Conservation (phyloP, 2,329 filamentous ascomycete species). For the Claviceps sp. region DNA sequence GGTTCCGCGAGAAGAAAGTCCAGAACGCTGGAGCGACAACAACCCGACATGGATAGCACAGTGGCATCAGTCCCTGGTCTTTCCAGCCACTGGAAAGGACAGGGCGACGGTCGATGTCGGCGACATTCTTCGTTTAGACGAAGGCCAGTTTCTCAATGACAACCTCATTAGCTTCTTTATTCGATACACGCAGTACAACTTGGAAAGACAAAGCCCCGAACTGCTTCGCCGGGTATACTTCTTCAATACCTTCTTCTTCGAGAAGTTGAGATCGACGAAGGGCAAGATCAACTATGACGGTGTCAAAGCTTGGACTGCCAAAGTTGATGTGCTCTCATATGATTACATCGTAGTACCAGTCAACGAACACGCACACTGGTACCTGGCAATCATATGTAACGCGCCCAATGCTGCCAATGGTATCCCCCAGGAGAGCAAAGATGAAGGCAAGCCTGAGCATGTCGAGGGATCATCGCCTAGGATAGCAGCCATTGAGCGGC, state of each 20-base stretch:
- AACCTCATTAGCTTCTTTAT: constrained; percentile 84
- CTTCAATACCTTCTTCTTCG: constrained; percentile 89
- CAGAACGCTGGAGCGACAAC: constrained; percentile 33
- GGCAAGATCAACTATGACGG: constrained; percentile 67
- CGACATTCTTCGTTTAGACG: constrained; percentile 68
- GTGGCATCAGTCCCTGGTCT: constrained; percentile 49
- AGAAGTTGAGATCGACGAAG: constrained; percentile 51
- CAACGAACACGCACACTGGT: constrained; percentile 83
- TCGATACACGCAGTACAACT: constrained; percentile 51
- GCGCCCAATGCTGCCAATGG: constrained; percentile 44
- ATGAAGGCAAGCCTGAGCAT: constrained; percentile 5
- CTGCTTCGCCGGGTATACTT: constrained; percentile 60
- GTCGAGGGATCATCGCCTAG: constrained; percentile 2
- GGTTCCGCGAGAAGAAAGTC: constrained; percentile 7
- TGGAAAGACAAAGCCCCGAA: constrained; percentile 41
- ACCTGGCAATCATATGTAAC: constrained; percentile 89
- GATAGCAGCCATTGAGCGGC: constrained; percentile 9
- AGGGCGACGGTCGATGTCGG: constrained; percentile 53
- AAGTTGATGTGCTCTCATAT: constrained; percentile 68
- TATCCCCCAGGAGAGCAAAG: constrained; percentile 7
- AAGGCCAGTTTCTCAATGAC: constrained; percentile 82
- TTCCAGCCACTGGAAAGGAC: constrained; percentile 42
- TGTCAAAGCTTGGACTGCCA: constrained; percentile 78
- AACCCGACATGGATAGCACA: constrained; percentile 36
- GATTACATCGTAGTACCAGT: constrained; percentile 89